phyloP scores from a whole-genome alignment of 495 filamentous ascomycete genomes.

The Baudoinia panamericana region DNA sequence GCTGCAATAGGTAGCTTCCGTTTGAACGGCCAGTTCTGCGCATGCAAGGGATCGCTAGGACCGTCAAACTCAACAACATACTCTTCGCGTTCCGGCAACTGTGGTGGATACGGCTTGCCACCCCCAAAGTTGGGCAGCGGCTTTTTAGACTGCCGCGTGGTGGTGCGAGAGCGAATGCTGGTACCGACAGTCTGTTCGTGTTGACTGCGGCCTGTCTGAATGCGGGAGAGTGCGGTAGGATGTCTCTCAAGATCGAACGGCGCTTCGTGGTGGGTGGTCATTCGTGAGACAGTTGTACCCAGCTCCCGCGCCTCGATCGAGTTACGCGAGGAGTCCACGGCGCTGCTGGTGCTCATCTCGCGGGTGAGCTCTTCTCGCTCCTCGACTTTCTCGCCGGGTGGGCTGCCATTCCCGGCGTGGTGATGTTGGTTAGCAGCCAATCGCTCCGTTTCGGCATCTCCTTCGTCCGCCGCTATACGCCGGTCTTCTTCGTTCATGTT shows the following conservation, averaged over 20 bases:
- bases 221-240: conserved; percentile 61
- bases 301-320: conserved; percentile 19
- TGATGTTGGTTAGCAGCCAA: conserved; percentile 8
- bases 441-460: conserved; percentile 24
- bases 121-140: conserved; percentile 49
- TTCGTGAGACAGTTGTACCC: conserved; percentile 43
- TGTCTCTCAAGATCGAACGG: conserved; percentile 46
- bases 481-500: conserved; percentile 41
- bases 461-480: conserved; percentile 39
- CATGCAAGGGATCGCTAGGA: conserved; percentile 53
- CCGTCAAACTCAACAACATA: conserved; percentile 85
- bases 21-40: conserved; percentile 38
- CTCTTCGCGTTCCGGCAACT: conserved; percentile 56
- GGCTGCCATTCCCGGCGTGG: conserved; percentile 24
- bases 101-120: conserved; percentile 67
- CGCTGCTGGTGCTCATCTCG: conserved; percentile 16
- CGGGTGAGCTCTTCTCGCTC: conserved; percentile 10
- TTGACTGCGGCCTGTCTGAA: conserved; percentile 60
- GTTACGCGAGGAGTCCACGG: conserved; percentile 31
- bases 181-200: conserved; percentile 62
- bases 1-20: conserved; percentile 31
- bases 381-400: conserved; percentile 11
- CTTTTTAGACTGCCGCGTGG: conserved; percentile 39
- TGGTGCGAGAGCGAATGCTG: conserved; percentile 33
- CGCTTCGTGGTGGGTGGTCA: conserved; percentile 47